Base-by-base conservation (phyloP, 257 asterid genomes). In the Nicotiana obtusifolia region DNA sequence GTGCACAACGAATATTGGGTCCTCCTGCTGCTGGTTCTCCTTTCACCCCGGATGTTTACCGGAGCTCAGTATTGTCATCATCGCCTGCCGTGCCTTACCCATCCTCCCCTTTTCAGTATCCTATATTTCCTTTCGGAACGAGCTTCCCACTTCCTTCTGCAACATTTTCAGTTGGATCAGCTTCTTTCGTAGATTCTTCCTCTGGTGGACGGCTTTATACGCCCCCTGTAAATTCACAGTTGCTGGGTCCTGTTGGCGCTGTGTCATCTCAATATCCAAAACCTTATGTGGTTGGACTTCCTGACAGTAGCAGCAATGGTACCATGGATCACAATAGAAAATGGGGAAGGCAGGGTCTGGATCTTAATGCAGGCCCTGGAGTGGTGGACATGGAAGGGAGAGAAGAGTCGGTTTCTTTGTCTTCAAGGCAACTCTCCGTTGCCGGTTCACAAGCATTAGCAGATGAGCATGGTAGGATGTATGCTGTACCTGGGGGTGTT, bases 331-430 rank as follows among this genome's bases (percentile, higher is more conserved):
- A 82, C 83, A 88, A 77, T 86, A 85, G 97, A 81, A 91, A 87
- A 81, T 92, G 98, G 98, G 89, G 86, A 59, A 85, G 90, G 88
- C 93, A 87, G 77, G 97, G 97, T 67, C 85, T 95, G 68, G 99
- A 95, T 86, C 95, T 95, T 31, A 95, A 95, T 90, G 86, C 94
- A 0, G 99, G 97, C 73, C 96, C 97, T 64, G 95, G 97, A 73
- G 82, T 85, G 17, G 75, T 86, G 28, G 98, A 95, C 59, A 84
- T 84, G 82, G 98, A 91, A 53, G 84, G 80, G 78, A 91, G 89
- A 84, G 94, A 91, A 82, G 97, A 89, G 71, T 85, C 84, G 33
- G 61, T 88, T 26, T 89, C 90, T 61, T 73, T 85, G 71, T 82
- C 89, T 22, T 91, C 97, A 5, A 84, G 88, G 78, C 97, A 85